Evolutionary conservation across 2,329 filamentous ascomycete species (phyloP), one percentile per base, ranked within the genome.

Genomic region (Dothistroma septosporum): DNA sequence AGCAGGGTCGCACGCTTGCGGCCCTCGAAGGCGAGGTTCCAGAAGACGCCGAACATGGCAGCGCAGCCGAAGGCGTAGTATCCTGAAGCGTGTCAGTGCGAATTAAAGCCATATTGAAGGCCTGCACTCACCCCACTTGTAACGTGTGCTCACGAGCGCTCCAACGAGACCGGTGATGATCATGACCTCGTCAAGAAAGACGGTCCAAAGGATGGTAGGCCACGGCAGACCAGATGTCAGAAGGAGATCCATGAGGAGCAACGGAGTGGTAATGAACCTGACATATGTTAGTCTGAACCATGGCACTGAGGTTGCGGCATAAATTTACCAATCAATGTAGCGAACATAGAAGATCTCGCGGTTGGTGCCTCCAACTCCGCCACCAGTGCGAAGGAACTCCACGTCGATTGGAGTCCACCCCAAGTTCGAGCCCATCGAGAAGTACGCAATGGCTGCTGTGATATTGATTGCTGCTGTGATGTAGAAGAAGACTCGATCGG

Each of bases 301-400:
- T 50, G 5, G 31, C 22, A n/a, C 14, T 35, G 4, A 33, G 22
- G 1, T 24, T 35, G 19, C 12, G 24, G 19, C 19, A 31, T 10
- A 44, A 52, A 0, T 55, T 60, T 75, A 78, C 83, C 83, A 86
- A 66, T 86, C 83, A 60, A 87, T 82, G 68, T 86, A 87, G 24
- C 85, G 79, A 32, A 83, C 83, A 59, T 85, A 87, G 71, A 85
- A 87, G 67, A 87, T 80, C 68, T 85, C 80, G 21, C 86, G 80
- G 33, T 81, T 83, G 1, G 74, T 72, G 1, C 82, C 82, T 5
- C 72, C 64, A 6, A 82, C 76, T 9, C 79, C 77, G 32, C 74
- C 71, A 53, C 75, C 70, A 44, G 61, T 72, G 24, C 77, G 75
- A 2, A 73, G 75, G 60, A 81, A 88, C 68, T 88, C 81, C 32